These are phyloP conservation scores for Climacium dendroides DNA, from an alignment of 225 moss, liverwort and hornwort species.

Conservation along the genomic window DNA sequence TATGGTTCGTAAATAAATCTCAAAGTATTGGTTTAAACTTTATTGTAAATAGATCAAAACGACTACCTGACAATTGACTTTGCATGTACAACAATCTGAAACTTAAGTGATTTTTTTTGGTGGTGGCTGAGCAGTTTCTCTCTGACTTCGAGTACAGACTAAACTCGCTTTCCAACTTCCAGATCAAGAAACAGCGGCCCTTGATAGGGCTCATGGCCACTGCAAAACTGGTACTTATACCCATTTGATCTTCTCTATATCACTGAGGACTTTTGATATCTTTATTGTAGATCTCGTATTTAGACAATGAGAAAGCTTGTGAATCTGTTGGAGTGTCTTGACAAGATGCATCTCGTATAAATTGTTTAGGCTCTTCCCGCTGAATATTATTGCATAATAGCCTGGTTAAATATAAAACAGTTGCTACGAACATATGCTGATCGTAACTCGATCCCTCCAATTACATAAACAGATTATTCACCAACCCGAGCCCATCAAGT, in stretches of 20 bases:
- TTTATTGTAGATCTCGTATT: neutral
- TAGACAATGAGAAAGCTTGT: neutral
- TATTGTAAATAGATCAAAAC: neutral
- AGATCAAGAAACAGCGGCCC: constrained; percentile 54
- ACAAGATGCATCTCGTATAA: neutral
- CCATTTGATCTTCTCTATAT: neutral
- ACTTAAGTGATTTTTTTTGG: neutral
- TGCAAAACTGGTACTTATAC: constrained; percentile 51
- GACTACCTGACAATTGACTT: neutral
- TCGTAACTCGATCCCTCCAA: neutral
- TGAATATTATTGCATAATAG: neutral
- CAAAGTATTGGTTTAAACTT: neutral
- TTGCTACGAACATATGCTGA: neutral
- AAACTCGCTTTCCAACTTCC: constrained; percentile 30
- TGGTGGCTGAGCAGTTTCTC: constrained; percentile 16
- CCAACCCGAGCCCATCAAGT: constrained; percentile 74
- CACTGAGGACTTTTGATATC: neutral
- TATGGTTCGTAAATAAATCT: constrained; percentile 11
- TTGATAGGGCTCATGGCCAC: constrained; percentile 67
- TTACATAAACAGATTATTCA: constrained; percentile 39
- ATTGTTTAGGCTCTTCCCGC: neutral
- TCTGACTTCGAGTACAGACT: constrained; percentile 22
- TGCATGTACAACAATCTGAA: neutral
- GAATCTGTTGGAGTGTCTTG: neutral
- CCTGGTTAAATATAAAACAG: neutral